Percentiles rank a stretch among this genome's conserved stretches.
These are phyloP conservation scores for Vitis hybrid DNA, from an alignment of 177 flowering plant genomes.

Conservation along the genomic window DNA sequence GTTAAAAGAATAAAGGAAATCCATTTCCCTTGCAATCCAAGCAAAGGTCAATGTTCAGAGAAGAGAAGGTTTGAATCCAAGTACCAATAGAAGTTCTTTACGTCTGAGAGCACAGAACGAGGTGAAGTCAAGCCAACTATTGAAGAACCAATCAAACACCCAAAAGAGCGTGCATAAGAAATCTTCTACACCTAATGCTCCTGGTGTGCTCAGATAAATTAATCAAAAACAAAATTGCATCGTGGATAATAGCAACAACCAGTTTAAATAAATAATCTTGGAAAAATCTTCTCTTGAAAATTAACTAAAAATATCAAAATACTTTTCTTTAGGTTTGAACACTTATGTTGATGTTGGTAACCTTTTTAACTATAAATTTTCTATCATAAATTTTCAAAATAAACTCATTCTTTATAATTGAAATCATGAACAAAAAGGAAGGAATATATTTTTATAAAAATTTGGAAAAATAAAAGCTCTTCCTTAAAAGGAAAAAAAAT, in stretches of 20 bases:
- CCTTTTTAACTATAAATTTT: too few relatives aligned
- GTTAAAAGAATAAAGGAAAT: conserved; percentile 41
- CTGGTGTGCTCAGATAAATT: conserved; percentile 65
- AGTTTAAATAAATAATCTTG: too few relatives aligned
- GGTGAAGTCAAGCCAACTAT: conserved; percentile 25
- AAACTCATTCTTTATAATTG: too few relatives aligned
- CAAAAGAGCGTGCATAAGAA: conserved; percentile 47
- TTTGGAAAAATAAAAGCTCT: too few relatives aligned
- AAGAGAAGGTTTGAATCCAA: conserved; percentile 52
- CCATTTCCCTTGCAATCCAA: conserved; percentile 77
- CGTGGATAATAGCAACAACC: not conserved
- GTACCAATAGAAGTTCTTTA: conserved; percentile 19
- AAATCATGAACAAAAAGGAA: too few relatives aligned
- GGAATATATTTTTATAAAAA: too few relatives aligned
- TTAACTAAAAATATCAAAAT: too few relatives aligned
- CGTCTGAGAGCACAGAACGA: conserved; percentile 43
- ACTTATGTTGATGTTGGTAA: too few relatives aligned
- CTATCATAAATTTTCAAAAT: too few relatives aligned
- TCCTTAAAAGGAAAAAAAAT: too few relatives aligned
- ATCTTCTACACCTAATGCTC: conserved; percentile 29
- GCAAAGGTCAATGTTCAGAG: conserved; percentile 88
- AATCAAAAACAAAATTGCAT: conserved; percentile 75
- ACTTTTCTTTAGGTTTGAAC: too few relatives aligned
- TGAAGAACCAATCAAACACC: conserved; percentile 33
- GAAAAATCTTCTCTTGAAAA: too few relatives aligned